These are phyloP conservation scores for Gossypium schwendimanii DNA, from an alignment of 441 rosid genomes.

Conservation along the genomic window DNA sequence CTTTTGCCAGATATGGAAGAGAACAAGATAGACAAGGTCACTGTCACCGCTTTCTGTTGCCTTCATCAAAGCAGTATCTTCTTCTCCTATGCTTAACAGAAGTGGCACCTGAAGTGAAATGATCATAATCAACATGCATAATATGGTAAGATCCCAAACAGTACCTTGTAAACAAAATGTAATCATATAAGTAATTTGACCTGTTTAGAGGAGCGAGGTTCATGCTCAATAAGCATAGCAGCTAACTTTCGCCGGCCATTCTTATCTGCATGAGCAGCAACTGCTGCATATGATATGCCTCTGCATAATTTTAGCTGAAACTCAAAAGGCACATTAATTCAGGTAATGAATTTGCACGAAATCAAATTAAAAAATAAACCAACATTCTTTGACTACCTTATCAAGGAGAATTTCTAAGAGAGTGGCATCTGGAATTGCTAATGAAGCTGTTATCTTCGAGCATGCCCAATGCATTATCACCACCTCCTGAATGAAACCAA, in stretches of 20 bases:
- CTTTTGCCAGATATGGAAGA: slow-evolving; percentile 97
- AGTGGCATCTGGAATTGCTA: slow-evolving; percentile 73
- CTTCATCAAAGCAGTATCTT: slow-evolving; percentile 88
- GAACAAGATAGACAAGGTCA: slow-evolving; percentile 88
- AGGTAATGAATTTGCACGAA: slow-evolving; percentile 13
- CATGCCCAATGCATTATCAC: slow-evolving; percentile 99
- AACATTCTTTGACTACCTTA: slow-evolving; percentile 46
- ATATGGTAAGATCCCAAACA: not conserved
- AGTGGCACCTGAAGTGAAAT: slow-evolving; percentile 69
- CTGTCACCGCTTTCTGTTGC: slow-evolving; percentile 96
- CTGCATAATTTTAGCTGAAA: slow-evolving; percentile 81
- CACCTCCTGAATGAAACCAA: slow-evolving; percentile 56
- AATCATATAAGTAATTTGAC: slow-evolving; percentile 22
- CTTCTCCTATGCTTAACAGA: slow-evolving; percentile 88
- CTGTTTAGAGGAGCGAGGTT: slow-evolving; percentile 95
- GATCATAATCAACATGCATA: slow-evolving; percentile 1
- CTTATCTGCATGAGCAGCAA: slow-evolving; percentile 98
- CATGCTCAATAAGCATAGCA: slow-evolving; percentile 93
- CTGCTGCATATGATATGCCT: slow-evolving; percentile 96
- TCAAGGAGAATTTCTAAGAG: slow-evolving; percentile 90
- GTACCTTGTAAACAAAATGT: not conserved
- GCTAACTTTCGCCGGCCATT: slow-evolving; percentile 86
- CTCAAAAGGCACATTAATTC: slow-evolving; percentile 19
- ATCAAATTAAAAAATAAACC: slow-evolving; percentile 2
- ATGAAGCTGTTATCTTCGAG: slow-evolving; percentile 82